These are phyloP conservation scores for Leccinum subgranulosum DNA, from an alignment of 768 basidiomycete species.

Conservation along the genomic window DNA sequence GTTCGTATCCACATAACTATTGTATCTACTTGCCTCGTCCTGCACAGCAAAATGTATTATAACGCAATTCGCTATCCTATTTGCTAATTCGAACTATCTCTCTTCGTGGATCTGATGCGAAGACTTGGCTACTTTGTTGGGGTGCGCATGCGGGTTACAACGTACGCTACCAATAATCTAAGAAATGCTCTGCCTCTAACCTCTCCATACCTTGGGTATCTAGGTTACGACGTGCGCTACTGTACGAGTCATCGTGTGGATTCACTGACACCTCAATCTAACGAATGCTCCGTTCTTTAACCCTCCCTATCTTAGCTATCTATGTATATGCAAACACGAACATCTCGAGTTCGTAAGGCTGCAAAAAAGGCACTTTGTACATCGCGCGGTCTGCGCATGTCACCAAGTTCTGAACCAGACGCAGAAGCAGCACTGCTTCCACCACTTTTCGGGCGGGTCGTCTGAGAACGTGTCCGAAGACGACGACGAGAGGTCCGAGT, in stretches of 20 bases:
- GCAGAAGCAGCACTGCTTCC: slow-evolving; percentile 13
- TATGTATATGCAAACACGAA: neutral
- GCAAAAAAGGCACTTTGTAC: neutral
- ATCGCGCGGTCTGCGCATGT: neutral
- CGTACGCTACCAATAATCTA: too few species aligned
- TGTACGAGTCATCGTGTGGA: too few species aligned
- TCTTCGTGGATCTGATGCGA: neutral
- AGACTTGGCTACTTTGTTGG: too few species aligned
- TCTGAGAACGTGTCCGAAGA: slow-evolving; percentile 24
- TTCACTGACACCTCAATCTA: neutral
- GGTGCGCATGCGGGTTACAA: too few species aligned
- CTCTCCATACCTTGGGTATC: too few species aligned
- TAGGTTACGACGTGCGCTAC: too few species aligned
- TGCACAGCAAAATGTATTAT: slow-evolving; percentile 19
- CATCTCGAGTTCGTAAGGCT: neutral
- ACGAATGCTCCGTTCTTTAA: neutral
- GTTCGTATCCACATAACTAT: slow-evolving; percentile 6
- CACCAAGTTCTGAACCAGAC: slow-evolving; percentile 27
- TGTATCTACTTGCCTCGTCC: slow-evolving; percentile 16
- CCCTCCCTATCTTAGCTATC: neutral
- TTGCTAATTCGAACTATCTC: slow-evolving; percentile 2
- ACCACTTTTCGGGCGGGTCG: slow-evolving; percentile 20
- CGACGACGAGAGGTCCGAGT: slow-evolving; percentile 23
- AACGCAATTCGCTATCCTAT: slow-evolving; percentile 17
- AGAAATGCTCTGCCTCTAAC: too few species aligned